Percentiles rank a stretch among this genome's conserved stretches.
These are phyloP conservation scores for Aquilaria sinensis DNA, from an alignment of 345 rosid genomes.

Conservation along the genomic window DNA sequence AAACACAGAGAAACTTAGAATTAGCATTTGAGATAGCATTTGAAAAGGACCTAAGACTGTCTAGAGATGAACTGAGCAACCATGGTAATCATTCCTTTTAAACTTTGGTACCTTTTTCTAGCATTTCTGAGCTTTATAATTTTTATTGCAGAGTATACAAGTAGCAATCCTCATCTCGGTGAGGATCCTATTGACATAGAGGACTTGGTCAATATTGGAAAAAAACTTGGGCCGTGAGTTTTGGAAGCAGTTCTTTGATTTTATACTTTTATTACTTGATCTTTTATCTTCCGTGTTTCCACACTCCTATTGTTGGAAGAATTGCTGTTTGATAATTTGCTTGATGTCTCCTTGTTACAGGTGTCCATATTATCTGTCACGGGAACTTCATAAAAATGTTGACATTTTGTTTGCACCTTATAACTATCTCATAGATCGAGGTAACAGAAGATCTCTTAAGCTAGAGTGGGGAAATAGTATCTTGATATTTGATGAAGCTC, in stretches of 20 bases:
- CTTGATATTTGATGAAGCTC: constrained; percentile 96
- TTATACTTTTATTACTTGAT: constrained; percentile 1
- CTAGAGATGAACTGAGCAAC: neutral
- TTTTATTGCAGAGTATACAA: constrained; percentile 53
- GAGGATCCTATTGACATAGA: constrained; percentile 93
- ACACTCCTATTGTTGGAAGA: constrained; percentile 1
- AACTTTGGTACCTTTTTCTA: neutral
- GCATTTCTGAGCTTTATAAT: constrained; percentile 5
- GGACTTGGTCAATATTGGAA: constrained; percentile 84
- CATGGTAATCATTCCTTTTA: neutral
- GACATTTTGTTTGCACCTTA: constrained; percentile 91
- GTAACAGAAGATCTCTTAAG: constrained; percentile 52
- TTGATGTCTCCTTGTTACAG: constrained; percentile 33
- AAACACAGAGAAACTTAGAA: too few relatives aligned
- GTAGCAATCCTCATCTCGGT: constrained; percentile 64
- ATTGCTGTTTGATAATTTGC: constrained; percentile 15
- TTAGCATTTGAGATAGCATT: too few relatives aligned
- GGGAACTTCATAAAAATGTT: constrained; percentile 81
- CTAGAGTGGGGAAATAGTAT: constrained; percentile 62
- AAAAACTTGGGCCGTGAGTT: constrained; percentile 71
- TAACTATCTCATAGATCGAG: constrained; percentile 81
- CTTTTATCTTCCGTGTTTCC: neutral
- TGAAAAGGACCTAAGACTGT: too few relatives aligned
- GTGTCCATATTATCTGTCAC: constrained; percentile 81
- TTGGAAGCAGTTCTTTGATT: constrained; percentile 17